Base-by-base conservation (phyloP, 1,284 basidiomycete species). In the Vanrija sp. region DNA sequence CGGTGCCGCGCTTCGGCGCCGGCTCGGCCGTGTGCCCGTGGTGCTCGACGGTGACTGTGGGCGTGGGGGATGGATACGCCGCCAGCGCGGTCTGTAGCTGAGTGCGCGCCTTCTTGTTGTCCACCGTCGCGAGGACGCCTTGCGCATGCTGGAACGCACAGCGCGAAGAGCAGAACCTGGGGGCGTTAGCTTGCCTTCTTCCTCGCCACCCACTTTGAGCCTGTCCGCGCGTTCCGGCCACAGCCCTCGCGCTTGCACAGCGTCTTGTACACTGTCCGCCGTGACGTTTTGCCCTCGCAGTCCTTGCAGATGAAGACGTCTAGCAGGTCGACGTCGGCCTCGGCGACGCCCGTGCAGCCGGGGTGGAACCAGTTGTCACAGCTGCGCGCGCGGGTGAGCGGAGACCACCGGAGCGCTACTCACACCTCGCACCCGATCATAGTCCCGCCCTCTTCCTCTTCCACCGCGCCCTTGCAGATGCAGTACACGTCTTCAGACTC, bases 311-410 rank as follows among this genome's bases (percentile, higher is more conserved):
- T 70, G 55, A 68, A 77, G 12, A 64, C 62, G 57, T 74, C 73
- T 10, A 77, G 44, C 43, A 67, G 51, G 18, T 69, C 67, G 16
- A 74, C 58, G 49, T 69, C 63, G 5, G 68, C 61, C 40, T 70
- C 68, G 23, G 58, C 50, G 26, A 77, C 44, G 2, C 63, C 67
- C 14, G 74, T 61, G 51, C 75, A 77, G 25, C 26, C 39, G 0
- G 73, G 65, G 53, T 75, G 73, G 44, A 67, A 77, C 75, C 75
- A 77, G 48, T 69, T 65, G 43, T 74, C 69, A 54, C 75, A 76
- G 28, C 71, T 72, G 45, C 21, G 21, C 34, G 5, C n/a, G n/a
- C n/a, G 1, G 15, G 51, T 51, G 39, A 51, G 42, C 44, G 15
- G 7, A 28, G 34, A 19, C 43, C 29, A 39, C 21, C 21, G 21